Evolutionary conservation across 169 alveolate species (phyloP).

Genomic region (Eimeria necatrix): DNA sequence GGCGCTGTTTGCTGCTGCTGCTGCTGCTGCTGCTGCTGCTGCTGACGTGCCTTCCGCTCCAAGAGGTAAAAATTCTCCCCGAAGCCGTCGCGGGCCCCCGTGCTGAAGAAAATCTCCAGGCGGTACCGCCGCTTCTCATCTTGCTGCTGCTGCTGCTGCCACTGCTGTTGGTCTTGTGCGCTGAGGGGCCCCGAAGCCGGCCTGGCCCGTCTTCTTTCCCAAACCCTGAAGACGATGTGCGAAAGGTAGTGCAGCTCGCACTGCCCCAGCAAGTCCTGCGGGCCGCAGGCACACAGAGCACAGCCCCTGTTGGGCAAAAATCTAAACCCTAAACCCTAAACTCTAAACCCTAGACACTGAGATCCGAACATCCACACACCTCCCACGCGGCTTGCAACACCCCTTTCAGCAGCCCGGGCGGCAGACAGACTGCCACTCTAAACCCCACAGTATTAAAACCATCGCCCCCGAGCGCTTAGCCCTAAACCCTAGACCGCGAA

Average conservation of each 20-base stretch:
- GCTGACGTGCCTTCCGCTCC: conserved; percentile 63
- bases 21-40: conserved; percentile 77
- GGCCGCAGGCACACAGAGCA: background rate
- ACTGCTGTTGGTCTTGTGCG: background rate
- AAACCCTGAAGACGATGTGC: conserved; percentile 80
- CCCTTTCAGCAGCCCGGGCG: no score
- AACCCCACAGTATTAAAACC: no score
- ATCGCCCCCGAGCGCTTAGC: no score
- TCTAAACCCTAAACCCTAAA: no score
- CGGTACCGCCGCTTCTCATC: conserved; percentile 68
- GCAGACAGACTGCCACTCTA: no score
- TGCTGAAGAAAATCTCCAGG: conserved; percentile 75
- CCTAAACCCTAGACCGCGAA: no score
- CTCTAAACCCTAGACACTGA: no score
- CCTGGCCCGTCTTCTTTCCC: conserved; percentile 55
- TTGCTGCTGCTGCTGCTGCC: conserved; percentile 48
- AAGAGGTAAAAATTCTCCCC: conserved; percentile 65
- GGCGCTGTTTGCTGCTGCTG: conserved; percentile 39
- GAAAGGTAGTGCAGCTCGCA: conserved; percentile 81
- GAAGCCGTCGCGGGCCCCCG: conserved; percentile 81
- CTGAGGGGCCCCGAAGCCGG: background rate
- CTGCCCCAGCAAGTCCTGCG: conserved; percentile 58
- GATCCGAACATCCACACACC: no score
- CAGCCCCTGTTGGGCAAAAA: no score
- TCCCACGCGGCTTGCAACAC: no score